phyloP scores from a whole-genome alignment of 2,329 filamentous ascomycete genomes.

The Cadophora gregata region DNA sequence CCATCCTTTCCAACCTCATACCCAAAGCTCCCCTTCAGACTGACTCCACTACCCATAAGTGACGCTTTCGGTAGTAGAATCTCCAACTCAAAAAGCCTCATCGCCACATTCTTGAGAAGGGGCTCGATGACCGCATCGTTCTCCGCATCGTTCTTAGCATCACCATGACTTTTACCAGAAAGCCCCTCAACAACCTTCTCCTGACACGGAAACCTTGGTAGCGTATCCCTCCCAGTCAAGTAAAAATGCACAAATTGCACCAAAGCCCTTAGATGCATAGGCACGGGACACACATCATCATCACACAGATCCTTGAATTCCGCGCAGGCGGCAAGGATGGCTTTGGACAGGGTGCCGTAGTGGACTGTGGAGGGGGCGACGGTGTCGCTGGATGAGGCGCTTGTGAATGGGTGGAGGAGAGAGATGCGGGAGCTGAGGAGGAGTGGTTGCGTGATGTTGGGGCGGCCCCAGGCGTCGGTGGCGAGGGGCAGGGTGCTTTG shows the following conservation, averaged over 20 bases:
- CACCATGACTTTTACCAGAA: not conserved
- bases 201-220: constrained; percentile 14
- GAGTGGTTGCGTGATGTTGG: constrained; percentile 62
- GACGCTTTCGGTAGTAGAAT: constrained; percentile 71
- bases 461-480: constrained; percentile 63
- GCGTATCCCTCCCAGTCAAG: constrained; percentile 20
- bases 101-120: constrained; percentile 46
- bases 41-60: constrained; percentile 65
- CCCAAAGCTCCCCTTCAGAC: constrained; percentile 52
- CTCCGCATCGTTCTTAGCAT: not conserved
- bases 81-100: constrained; percentile 58
- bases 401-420: constrained; percentile 58
- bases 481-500: constrained; percentile 53
- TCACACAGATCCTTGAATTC: constrained; percentile 24
- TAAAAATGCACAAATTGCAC: constrained; percentile 26
- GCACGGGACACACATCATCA: constrained; percentile 16
- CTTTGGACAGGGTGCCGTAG: constrained; percentile 75
- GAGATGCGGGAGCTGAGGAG: constrained; percentile 64
- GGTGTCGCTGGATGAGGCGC: constrained; percentile 61
- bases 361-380: constrained; percentile 75
- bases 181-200: not conserved
- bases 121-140: not conserved
- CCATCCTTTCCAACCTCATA: constrained; percentile 40
- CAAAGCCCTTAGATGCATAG: constrained; percentile 24
- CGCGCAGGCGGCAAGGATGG: constrained; percentile 54